These are phyloP conservation scores for Leccinum pachyderme DNA, from an alignment of 1,284 basidiomycete genomes.

Conservation along the genomic window DNA sequence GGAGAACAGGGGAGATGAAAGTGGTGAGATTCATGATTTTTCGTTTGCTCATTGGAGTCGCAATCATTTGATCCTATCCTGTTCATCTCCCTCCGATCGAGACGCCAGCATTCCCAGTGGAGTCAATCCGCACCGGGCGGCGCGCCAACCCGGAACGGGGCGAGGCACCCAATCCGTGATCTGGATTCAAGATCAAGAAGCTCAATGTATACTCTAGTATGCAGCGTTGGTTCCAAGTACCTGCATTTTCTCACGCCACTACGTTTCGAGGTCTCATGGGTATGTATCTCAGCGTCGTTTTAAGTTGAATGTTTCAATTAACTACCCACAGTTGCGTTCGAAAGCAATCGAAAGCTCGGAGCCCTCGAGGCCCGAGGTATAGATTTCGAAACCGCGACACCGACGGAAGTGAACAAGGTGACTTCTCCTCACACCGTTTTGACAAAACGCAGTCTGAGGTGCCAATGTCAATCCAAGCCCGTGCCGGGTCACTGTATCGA, in stretches of 20 bases:
- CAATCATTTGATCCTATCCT: conserved; percentile 8
- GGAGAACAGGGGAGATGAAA: not conserved
- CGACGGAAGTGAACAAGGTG: not conserved
- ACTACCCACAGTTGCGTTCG: not conserved
- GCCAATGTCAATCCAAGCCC: not conserved
- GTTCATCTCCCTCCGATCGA: conserved; percentile 15
- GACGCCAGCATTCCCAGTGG: conserved; percentile 11
- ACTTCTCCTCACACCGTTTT: not conserved
- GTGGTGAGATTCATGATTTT: not conserved
- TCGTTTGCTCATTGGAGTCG: conserved; percentile 1
- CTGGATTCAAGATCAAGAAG: not conserved
- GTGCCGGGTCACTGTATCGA: not conserved
- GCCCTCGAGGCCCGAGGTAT: not conserved
- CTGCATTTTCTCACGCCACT: not conserved
- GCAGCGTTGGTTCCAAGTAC: not conserved
- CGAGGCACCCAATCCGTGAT: conserved; percentile 2
- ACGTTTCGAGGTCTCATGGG: not conserved
- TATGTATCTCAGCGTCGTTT: not conserved
- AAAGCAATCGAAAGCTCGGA: not conserved
- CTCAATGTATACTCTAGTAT: not conserved
- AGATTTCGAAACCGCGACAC: not conserved
- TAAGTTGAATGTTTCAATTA: not conserved
- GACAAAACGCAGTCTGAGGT: not conserved
- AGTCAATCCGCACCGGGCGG: conserved; percentile 2
- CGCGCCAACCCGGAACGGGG: conserved; percentile 8